Percentiles rank a stretch among this genome's conserved stretches.
Conservation (phyloP, 345 rosid species). For the Linum trigynum region DNA sequence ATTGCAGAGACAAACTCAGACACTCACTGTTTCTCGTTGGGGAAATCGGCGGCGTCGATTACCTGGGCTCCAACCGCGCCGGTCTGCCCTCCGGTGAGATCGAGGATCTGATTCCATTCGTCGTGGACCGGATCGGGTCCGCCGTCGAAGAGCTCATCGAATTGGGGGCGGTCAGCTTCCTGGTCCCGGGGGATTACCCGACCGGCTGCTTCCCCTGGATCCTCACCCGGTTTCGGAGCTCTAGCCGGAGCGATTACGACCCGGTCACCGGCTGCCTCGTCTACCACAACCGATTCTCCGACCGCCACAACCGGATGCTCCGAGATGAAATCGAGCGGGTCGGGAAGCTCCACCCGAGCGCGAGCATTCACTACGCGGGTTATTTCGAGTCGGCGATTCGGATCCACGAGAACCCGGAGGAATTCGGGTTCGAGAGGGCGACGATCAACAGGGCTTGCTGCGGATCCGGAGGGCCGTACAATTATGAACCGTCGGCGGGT, state of each 20-base stretch:
- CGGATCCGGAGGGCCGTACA: background rate
- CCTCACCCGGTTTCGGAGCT: background rate
- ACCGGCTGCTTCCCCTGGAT: background rate
- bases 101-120: background rate
- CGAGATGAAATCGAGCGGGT: background rate
- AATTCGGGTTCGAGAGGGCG: background rate
- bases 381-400: background rate
- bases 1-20: background rate
- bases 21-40: background rate
- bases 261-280: background rate
- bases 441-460: background rate
- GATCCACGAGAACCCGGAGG: background rate
- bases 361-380: background rate
- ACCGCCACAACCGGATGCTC: background rate
- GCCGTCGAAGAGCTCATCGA: background rate
- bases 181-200: background rate
- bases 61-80: background rate
- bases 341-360: background rate
- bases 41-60: background rate
- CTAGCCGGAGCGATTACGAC: background rate
- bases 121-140: background rate
- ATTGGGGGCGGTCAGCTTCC: background rate
- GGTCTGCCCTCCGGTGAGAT: background rate
- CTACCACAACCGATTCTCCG: background rate
- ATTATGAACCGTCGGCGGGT: background rate